These are phyloP conservation scores for Adansonia gregorii DNA, from an alignment of 441 rosid genomes.

Conservation along the genomic window DNA sequence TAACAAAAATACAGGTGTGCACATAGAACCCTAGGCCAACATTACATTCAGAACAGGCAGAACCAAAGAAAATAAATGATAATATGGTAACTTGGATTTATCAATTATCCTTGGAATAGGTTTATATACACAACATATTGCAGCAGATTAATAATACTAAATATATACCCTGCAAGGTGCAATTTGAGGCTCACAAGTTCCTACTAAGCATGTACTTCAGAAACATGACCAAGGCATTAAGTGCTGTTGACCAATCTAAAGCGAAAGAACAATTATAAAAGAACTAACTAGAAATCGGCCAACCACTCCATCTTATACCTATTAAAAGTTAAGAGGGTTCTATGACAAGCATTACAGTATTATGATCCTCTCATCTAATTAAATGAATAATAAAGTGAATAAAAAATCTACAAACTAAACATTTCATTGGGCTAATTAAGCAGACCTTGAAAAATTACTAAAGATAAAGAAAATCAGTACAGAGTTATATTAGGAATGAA, in stretches of 20 bases:
- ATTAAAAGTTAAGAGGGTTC: background rate
- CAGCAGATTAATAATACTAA: background rate
- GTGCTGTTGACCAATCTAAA: background rate
- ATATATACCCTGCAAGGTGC: background rate
- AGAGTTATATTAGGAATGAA: background rate
- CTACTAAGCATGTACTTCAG: background rate
- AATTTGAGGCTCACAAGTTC: background rate
- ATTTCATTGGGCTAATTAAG: background rate
- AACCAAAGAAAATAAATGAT: slow-evolving; percentile 7
- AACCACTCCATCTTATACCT: background rate
- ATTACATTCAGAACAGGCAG: background rate
- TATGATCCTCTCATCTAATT: background rate
- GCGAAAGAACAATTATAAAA: background rate
- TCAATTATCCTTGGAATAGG: background rate
- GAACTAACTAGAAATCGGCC: background rate
- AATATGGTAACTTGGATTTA: background rate
- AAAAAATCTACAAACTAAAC: background rate
- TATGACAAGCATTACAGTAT: background rate
- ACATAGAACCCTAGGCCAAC: background rate
- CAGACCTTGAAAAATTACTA: background rate
- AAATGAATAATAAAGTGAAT: background rate
- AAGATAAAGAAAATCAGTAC: background rate
- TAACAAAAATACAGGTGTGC: background rate
- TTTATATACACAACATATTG: background rate
- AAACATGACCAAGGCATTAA: background rate